A percentile compares a stretch with the other conserved stretches of the same genome.
phyloP scores from a whole-genome alignment of 805 yeast genomes.

The Saccharomycopsis sp. region DNA sequence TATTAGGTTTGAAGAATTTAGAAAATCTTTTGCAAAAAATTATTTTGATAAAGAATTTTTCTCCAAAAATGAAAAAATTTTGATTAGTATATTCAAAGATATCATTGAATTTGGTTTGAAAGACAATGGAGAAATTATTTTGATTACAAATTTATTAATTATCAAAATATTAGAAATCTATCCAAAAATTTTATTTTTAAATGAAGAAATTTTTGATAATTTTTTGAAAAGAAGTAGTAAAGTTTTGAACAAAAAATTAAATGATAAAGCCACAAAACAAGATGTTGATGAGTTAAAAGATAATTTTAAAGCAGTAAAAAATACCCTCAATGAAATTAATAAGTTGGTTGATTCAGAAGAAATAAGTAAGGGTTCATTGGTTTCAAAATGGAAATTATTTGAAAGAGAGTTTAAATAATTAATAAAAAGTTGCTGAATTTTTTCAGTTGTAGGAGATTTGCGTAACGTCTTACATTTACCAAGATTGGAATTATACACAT shows the following conservation, averaged over 20 bases:
- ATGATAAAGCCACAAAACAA: constrained; percentile 17
- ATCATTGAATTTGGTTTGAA: constrained; percentile 16
- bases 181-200: not conserved
- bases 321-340: not conserved
- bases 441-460: too few species aligned
- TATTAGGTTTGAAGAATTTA: constrained; percentile 1
- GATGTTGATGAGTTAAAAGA: constrained; percentile 13
- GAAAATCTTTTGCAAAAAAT: not conserved
- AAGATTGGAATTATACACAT: too few species aligned
- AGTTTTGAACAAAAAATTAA: constrained; percentile 11
- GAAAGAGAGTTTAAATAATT: too few species aligned
- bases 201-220: constrained; percentile 1
- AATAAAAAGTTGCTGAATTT: too few species aligned
- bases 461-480: too few species aligned
- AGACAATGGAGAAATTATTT: constrained; percentile 12
- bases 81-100: not conserved
- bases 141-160: constrained; percentile 10
- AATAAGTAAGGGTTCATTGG: too few species aligned
- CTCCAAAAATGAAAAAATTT: too few species aligned
- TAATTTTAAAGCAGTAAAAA: constrained; percentile 1
- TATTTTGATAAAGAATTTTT: not conserved
- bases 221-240: constrained; percentile 9
- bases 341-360: not conserved
- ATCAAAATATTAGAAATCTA: not conserved
- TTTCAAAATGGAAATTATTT: too few species aligned